These are phyloP conservation scores for Penicillium paneum DNA, from an alignment of 2,329 filamentous ascomycete genomes.

Conservation along the genomic window DNA sequence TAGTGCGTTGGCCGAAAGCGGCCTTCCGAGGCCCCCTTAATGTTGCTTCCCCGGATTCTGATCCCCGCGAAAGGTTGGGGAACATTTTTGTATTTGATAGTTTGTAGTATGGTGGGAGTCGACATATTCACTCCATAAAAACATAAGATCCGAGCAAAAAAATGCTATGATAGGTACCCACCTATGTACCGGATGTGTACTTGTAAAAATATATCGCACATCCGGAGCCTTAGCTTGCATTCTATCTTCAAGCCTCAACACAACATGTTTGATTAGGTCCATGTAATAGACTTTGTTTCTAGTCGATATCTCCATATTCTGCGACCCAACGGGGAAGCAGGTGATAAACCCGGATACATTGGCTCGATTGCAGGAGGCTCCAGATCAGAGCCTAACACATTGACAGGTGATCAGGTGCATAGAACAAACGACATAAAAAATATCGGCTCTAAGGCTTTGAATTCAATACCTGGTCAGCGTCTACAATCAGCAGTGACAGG, in stretches of 20 bases:
- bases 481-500: background rate
- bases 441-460: background rate
- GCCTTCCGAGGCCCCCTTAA: background rate
- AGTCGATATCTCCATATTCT: background rate
- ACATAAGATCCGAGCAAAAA: background rate
- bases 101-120: background rate
- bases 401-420: background rate
- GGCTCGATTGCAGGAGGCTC: conserved; percentile 1
- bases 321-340: conserved; percentile 1
- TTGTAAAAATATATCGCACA: background rate
- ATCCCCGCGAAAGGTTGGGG: background rate
- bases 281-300: background rate
- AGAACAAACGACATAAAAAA: background rate
- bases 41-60: conserved; percentile 8
- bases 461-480: background rate
- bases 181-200: no score
- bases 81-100: background rate
- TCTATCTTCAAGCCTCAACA: background rate
- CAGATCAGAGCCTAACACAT: background rate
- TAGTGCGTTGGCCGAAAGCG: background rate
- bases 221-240: background rate
- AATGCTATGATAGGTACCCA: no score
- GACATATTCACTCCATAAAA: background rate
- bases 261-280: background rate
- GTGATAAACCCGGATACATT: background rate